Percentiles rank a stretch among this genome's conserved stretches.
These are phyloP conservation scores for Microbotryum scabiosae DNA, from an alignment of 1,284 basidiomycete species.

Conservation along the genomic window DNA sequence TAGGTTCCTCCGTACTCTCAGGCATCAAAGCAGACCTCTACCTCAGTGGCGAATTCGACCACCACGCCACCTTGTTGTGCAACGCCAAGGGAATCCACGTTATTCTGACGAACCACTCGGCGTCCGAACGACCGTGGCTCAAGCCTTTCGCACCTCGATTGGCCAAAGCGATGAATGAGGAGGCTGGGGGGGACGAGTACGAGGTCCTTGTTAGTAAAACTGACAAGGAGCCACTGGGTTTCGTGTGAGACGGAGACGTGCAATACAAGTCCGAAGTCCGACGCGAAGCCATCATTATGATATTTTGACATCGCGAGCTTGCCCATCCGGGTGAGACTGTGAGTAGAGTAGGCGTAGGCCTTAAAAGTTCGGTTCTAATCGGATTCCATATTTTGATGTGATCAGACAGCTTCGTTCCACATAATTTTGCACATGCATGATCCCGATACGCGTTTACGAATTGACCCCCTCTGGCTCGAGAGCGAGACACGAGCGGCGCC, in stretches of 20 bases:
- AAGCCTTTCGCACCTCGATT: slow-evolving; percentile 20
- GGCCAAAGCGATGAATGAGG: slow-evolving; percentile 13
- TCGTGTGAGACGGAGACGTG: slow-evolving; percentile 11
- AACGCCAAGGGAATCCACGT: slow-evolving; percentile 26
- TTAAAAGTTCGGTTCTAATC: no score
- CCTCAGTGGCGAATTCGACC: slow-evolving; percentile 26
- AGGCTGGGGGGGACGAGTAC: slow-evolving; percentile 2
- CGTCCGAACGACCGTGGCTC: slow-evolving; percentile 30
- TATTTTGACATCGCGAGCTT: no score
- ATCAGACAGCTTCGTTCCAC: no score
- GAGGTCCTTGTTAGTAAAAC: slow-evolving; percentile 16
- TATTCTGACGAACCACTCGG: slow-evolving; percentile 28
- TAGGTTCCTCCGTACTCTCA: slow-evolving; percentile 20
- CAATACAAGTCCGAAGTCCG: no score
- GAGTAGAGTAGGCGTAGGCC: no score
- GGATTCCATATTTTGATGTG: no score
- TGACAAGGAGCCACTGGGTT: slow-evolving; percentile 24
- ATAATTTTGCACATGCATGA: no score
- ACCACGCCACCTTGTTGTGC: slow-evolving; percentile 26
- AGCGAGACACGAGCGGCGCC: no score
- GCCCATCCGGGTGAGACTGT: no score
- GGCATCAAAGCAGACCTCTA: slow-evolving; percentile 25
- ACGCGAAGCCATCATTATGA: no score
- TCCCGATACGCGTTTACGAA: no score
- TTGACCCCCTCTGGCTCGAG: no score